Conservation (phyloP, 495 filamentous ascomycete genomes). For the Aspergillus avenaceus region DNA sequence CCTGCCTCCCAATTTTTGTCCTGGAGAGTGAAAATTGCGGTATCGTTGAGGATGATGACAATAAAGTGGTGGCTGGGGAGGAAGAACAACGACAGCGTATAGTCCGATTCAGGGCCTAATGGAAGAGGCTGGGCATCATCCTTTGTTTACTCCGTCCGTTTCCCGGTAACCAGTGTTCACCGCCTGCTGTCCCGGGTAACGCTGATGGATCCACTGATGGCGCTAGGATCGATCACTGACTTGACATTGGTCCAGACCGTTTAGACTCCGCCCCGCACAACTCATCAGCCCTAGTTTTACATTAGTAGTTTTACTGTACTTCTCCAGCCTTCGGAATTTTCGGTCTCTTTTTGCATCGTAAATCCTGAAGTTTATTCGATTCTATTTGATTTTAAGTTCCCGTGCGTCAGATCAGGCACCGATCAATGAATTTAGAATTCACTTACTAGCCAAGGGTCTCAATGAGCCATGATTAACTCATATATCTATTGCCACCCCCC, state of each 20-base stretch:
- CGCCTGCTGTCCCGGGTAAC: slow-evolving; percentile 24
- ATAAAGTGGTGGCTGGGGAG: slow-evolving; percentile 23
- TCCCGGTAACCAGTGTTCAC: slow-evolving; percentile 32
- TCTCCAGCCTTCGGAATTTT: slow-evolving; percentile 19
- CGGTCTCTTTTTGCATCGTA: no score
- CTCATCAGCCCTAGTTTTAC: slow-evolving; percentile 6
- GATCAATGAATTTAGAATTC: no score
- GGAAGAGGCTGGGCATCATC: slow-evolving; percentile 43
- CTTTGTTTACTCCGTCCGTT: slow-evolving; percentile 43
- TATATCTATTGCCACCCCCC: no score
- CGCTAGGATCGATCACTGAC: slow-evolving; percentile 11
- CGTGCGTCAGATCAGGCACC: no score
- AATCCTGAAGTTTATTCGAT: no score
- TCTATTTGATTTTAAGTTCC: no score
- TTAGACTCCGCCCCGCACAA: slow-evolving; percentile 19
- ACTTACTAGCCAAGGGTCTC: no score
- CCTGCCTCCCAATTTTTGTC: slow-evolving; percentile 16
- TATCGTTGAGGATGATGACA: slow-evolving; percentile 7
- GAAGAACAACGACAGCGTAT: no score
- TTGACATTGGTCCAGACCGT: slow-evolving; percentile 13
- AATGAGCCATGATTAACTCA: no score
- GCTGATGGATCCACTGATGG: slow-evolving; percentile 6
- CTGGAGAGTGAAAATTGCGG: slow-evolving; percentile 3
- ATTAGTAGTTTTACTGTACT: neutral
- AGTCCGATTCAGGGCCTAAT: no score